Conservation (phyloP, 768 basidiomycete species). For the Suillus ampliporus region DNA sequence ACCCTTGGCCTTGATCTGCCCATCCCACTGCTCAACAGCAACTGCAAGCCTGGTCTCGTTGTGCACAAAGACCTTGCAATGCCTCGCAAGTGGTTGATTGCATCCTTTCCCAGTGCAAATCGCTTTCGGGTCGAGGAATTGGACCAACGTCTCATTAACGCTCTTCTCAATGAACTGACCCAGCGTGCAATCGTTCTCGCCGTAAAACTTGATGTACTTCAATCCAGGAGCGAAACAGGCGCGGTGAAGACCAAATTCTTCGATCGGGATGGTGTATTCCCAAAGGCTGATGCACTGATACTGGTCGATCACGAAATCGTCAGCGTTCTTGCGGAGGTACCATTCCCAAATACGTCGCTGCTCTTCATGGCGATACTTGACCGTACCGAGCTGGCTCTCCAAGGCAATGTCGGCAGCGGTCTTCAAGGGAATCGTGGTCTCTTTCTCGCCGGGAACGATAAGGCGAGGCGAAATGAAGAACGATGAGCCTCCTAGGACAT, state of each 20-base stretch:
- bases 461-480: slow-evolving; percentile 40
- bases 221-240: slow-evolving; percentile 80
- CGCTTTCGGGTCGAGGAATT: slow-evolving; percentile 75
- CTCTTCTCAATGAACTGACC: slow-evolving; percentile 91
- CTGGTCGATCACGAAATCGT: slow-evolving; percentile 90
- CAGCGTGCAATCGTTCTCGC: slow-evolving; percentile 89
- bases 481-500: slow-evolving; percentile 34
- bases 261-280: slow-evolving; percentile 79
- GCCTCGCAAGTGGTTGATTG: slow-evolving; percentile 76
- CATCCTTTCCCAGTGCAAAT: slow-evolving; percentile 87
- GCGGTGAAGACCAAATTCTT: slow-evolving; percentile 68
- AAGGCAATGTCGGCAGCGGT: slow-evolving; percentile 71
- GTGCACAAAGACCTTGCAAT: slow-evolving; percentile 92
- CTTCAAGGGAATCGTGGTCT: slow-evolving; percentile 55
- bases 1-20: slow-evolving; percentile 61
- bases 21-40: slow-evolving; percentile 89
- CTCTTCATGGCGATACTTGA: slow-evolving; percentile 85
- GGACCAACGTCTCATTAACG: slow-evolving; percentile 68
- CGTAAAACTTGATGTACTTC: slow-evolving; percentile 85
- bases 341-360: slow-evolving; percentile 93
- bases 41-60: slow-evolving; percentile 83
- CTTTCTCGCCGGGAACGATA: slow-evolving; percentile 36
- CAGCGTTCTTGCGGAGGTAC: slow-evolving; percentile 86
- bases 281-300: slow-evolving; percentile 88
- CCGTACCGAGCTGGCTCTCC: slow-evolving; percentile 71